phyloP scores from a whole-genome alignment of 2,329 filamentous ascomycete genomes.

The Penicillium verrucosum region DNA sequence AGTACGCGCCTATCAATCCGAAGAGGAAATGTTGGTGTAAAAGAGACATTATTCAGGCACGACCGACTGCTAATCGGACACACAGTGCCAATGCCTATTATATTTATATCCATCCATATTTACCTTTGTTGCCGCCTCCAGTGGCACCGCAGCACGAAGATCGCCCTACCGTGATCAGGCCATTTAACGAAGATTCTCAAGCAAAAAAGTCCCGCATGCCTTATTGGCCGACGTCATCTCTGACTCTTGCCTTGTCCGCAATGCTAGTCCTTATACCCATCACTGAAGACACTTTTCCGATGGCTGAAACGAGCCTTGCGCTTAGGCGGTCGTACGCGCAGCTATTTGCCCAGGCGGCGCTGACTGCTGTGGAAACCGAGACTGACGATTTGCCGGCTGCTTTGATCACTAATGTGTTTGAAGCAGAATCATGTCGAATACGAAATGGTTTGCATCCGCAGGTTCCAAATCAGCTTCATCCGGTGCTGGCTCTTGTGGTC shows the following conservation, averaged over 20 bases:
- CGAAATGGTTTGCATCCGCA: constrained; percentile 11
- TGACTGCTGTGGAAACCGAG: constrained; percentile 15
- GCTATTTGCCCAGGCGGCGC: constrained; percentile 23
- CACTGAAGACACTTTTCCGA: constrained; percentile 6
- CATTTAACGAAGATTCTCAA: background rate
- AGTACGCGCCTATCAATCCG: constrained; percentile 19
- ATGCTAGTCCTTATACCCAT: constrained; percentile 24
- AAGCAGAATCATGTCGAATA: background rate
- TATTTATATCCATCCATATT: constrained; percentile 26
- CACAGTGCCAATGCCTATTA: constrained; percentile 27
- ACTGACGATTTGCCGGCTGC: constrained; percentile 8
- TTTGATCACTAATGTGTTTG: background rate
- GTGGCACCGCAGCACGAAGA: constrained; percentile 13
- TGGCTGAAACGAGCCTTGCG: constrained; percentile 3
- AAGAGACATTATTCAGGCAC: background rate
- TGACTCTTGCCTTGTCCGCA: constrained; percentile 23
- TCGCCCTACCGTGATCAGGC: background rate
- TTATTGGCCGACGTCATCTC: constrained; percentile 19
- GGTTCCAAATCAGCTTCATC: constrained; percentile 15
- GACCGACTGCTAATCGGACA: background rate
- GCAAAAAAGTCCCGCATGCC: constrained; percentile 14
- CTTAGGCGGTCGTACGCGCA: constrained; percentile 23
- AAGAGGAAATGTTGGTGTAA: constrained; percentile 21
- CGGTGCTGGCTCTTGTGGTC: constrained; percentile 20
- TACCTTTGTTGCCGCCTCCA: constrained; percentile 22